Conservation (phyloP, 2,329 filamentous ascomycete genomes). For the Sarocladium kiliense region DNA sequence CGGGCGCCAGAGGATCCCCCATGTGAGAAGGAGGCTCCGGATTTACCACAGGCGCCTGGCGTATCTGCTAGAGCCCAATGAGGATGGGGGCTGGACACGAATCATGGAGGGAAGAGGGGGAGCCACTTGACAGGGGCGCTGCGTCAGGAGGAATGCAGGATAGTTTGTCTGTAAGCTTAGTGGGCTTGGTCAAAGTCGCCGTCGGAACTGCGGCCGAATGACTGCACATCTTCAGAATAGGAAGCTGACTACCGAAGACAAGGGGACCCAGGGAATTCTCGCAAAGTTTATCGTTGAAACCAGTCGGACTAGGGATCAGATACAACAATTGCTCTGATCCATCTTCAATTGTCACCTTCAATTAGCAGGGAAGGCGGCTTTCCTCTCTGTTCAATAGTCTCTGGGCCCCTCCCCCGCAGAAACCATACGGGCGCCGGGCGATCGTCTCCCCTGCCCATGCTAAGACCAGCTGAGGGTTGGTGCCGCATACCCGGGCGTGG, state of each 20-base stretch:
- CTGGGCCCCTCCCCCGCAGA: conserved; percentile 6
- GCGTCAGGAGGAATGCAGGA: background rate
- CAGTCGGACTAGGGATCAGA: no score
- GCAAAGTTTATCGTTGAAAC: no score
- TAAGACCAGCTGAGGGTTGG: background rate
- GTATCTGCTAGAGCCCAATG: background rate
- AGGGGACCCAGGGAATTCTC: no score
- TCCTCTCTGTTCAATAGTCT: no score
- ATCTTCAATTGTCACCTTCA: no score
- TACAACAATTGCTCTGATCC: no score
- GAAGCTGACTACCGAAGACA: no score
- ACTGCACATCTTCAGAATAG: no score
- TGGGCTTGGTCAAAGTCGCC: background rate
- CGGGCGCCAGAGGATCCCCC: no score
- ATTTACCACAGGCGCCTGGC: background rate
- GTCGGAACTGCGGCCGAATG: background rate
- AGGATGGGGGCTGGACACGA: background rate
- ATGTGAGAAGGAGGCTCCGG: no score
- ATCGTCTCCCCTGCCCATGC: background rate
- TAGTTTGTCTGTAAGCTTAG: background rate
- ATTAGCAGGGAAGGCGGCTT: no score
- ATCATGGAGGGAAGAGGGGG: background rate
- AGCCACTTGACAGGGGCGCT: background rate
- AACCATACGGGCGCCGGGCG: background rate
- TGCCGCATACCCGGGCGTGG: conserved; percentile 4